These are phyloP conservation scores for Verticillium klebahnii DNA, from an alignment of 2,329 filamentous ascomycete species.

Conservation along the genomic window DNA sequence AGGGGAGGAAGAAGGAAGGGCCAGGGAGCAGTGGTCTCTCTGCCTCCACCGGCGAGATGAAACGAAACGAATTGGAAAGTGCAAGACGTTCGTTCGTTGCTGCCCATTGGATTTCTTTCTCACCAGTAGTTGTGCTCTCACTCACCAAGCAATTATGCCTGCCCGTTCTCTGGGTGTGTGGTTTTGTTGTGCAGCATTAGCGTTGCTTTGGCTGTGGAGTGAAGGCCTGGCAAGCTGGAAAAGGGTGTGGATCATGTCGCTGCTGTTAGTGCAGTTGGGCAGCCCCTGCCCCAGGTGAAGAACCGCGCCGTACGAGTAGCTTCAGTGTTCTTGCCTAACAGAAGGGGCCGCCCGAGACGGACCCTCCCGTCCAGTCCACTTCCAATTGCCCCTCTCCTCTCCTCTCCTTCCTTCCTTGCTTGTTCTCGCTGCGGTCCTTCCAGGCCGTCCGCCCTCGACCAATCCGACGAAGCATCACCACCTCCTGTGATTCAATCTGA, in stretches of 20 bases:
- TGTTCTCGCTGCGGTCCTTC: neutral
- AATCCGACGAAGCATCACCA: neutral
- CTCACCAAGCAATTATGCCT: neutral
- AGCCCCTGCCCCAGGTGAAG: neutral
- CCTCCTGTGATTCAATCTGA: neutral
- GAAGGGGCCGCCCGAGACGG: slow-evolving; percentile 1
- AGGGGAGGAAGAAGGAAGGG: neutral
- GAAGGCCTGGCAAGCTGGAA: neutral
- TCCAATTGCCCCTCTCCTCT: neutral
- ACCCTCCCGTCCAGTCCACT: neutral
- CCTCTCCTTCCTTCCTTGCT: neutral
- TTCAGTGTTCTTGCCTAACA: neutral
- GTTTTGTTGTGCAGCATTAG: neutral
- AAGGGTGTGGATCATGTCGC: neutral
- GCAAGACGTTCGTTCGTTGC: neutral
- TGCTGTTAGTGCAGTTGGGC: neutral
- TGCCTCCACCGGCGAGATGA: neutral
- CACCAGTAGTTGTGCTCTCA: neutral
- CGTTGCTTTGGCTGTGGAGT: neutral
- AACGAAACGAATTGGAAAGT: neutral
- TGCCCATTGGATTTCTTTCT: neutral
- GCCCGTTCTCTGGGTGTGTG: neutral
- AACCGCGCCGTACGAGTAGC: neutral
- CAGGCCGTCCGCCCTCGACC: neutral
- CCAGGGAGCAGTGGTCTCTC: neutral